Evolutionary conservation across 2,329 filamentous ascomycete genomes (phyloP), one percentile per base, ranked within the genome.

Genomic region (Talaromyces rugulosus): DNA sequence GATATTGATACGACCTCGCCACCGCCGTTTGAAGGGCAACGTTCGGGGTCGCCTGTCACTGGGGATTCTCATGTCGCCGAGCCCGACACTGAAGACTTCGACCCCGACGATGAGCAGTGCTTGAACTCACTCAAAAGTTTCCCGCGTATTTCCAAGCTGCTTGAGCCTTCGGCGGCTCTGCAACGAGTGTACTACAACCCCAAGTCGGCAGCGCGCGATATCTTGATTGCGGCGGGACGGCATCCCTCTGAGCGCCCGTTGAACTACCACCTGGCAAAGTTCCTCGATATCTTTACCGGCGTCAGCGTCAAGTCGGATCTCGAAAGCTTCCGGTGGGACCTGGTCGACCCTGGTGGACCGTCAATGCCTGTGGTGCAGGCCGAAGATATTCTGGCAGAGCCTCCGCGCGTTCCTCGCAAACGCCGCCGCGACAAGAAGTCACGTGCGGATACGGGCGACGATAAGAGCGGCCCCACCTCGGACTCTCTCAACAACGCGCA

Each of bases 201-300:
- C 1, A 79, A 81, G 52, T 89, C 85, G 0, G 87, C 89, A 63
- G 87, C 86, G 4, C 77, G 85, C 57, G 86, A 89, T 69, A 80
- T 90, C 6, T 75, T 89, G 11, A 81, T 89, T 56, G 83, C 85
- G 16, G 80, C 85, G 12, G 85, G 85, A 16, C 82, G 83, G 62
- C 86, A 89, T 69, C 86, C 87, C 0, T 81, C 81, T 9, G 83
- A 87, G 71, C 74, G 80, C 30, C 73, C 78, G 2, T 72, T 90
- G 40, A 90, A 90, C 67, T 77, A 79, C 33, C 86, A 89, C 74
- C 74, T 89, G 63, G 77, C 82, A 60, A 68, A 76, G 36, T 69
- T 85, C 7, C 77, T 75, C 42, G 72, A 74, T 7, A 76, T 70
- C 3, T 76, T 85, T 51, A 34, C 68, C 16, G 71, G 72, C 9